Base-by-base conservation (phyloP, 345 rosid genomes). In the Eucalyptus tenuipes region DNA sequence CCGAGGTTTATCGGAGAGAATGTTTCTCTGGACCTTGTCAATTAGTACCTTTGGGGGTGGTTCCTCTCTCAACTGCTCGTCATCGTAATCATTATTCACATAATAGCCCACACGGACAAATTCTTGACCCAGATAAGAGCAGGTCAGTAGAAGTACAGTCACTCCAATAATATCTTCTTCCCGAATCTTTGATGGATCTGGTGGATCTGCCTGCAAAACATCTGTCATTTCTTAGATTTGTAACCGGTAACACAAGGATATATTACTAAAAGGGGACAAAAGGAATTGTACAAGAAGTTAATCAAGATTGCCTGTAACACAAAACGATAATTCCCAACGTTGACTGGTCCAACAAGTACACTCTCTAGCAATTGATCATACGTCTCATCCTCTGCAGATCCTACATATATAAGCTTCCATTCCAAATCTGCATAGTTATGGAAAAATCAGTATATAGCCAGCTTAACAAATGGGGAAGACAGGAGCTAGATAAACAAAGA, bases 381-480 rank as follows among this genome's bases (percentile, higher is more conserved):
- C 1, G 97, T 95, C 89, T 97, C 99, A 25, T 97, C 99, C 92
- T 96, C 99, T 24, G 99, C 99, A 85, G 99, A 97, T 13, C 99
- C 99, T 15, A 97, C 99, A n/a, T 97, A 97, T 75, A 94, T 95
- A 50, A 97, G 98, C 91, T 97, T 97, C 99, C 99, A 97, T 87
- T 97, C 99, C 90, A 97, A 88, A 95, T 97, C 99, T 96, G 94
- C 91, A 90, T 68, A 17, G 59, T 22, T 40, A 88, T 16, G 9
- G 29, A 55, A 85, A n/a, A 42, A 86, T 33, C 52, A 87, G 66
- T 50, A 12, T 22, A 75, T 20, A 68, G 59, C 88, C 82, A 37
- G 82, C 25, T 37, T 37, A 75, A 75, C 42, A 37, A 75, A 75
- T 37, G 45, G 42, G 82, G 27, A 37, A 75, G 47, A 20, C 82